Base-by-base conservation (phyloP, 495 filamentous ascomycete genomes). In the Penicillium nucicola region DNA sequence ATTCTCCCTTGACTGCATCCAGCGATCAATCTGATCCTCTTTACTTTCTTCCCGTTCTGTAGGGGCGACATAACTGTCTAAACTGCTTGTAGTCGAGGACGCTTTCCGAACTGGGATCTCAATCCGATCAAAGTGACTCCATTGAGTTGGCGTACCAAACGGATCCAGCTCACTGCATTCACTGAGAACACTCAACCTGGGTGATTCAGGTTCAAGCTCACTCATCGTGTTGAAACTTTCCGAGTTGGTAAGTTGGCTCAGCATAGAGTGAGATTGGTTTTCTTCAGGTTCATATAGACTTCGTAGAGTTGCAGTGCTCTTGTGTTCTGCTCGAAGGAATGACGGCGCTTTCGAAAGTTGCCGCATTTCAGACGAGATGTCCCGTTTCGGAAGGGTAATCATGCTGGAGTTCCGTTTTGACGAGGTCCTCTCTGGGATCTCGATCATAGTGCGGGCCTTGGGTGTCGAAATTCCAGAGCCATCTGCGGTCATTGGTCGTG, bases 91-190 rank as follows among this genome's bases (percentile, higher is more conserved):
- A 4, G 52, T 50, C 1, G 60, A 53, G 1, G 56, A 46, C 28
- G 53, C 44, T 50, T 54, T 59, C 12, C 67, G 64, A 13, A 72
- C 41, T 5, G 69, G 66, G 11, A 72, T 68, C 5, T 71, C 60
- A 15, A 73, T 37, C 38, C 61, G 43, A 44, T 74, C 69, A 34
- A 58, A 61, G 7, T 57, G 59, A 32, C 62, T 37, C 33, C 42
- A 53, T 32, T 38, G 49, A 10, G 53, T 48, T 0, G 48, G 36
- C 7, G 56, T 62, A 23, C 66, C 86, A 48, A 85, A 84, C 5
- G 88, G 74, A 59, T 83, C 85, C 10, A 87, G 56, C 54, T 91
- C 88, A 25, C 86, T 89, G 57, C 86, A 89, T 65, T 92, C 87
- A 59, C 88, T 91, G 22, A 92, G 75, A 14, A 88, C 77, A 54